Conservation (phyloP, 2,329 filamentous ascomycete species). For the Laburnicola sp. region DNA sequence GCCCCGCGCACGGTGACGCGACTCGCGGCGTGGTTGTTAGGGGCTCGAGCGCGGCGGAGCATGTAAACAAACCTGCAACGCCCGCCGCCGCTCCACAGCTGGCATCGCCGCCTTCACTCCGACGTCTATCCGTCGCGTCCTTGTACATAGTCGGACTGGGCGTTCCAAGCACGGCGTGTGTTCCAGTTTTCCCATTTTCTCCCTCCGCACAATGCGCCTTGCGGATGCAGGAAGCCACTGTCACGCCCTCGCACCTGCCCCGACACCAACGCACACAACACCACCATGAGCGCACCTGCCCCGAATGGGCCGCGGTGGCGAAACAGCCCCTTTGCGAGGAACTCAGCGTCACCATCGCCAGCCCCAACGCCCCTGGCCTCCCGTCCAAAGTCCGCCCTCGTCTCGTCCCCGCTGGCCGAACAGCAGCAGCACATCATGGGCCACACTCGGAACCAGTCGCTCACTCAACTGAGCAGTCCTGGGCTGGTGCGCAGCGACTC, state of each 20-base stretch:
- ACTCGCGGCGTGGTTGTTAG: conserved; percentile 12
- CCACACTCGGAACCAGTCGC: conserved; percentile 71
- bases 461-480: conserved; percentile 52
- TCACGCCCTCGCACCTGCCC: conserved; percentile 28
- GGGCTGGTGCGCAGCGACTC: conserved; percentile 42
- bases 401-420: conserved; percentile 61
- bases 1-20: too few species aligned
- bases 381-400: conserved; percentile 75
- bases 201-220: conserved; percentile 28
- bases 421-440: conserved; percentile 48
- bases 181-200: conserved; percentile 14
- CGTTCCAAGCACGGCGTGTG: conserved; percentile 10
- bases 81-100: conserved; percentile 15
- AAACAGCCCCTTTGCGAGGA: conserved; percentile 77
- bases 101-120: conserved; percentile 12
- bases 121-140: conserved; percentile 19
- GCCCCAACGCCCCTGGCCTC: conserved; percentile 47
- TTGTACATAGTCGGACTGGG: conserved; percentile 41
- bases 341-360: conserved; percentile 66
- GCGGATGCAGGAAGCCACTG: conserved; percentile 15
- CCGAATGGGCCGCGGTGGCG: conserved; percentile 71
- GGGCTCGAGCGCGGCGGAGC: conserved; percentile 15
- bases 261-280: conserved; percentile 17
- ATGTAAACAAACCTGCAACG: conserved; percentile 24
- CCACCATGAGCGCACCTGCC: conserved; percentile 58